Evolutionary conservation across 164 flowering plant species (phyloP).

Genomic region (Houttuynia cordata): DNA sequence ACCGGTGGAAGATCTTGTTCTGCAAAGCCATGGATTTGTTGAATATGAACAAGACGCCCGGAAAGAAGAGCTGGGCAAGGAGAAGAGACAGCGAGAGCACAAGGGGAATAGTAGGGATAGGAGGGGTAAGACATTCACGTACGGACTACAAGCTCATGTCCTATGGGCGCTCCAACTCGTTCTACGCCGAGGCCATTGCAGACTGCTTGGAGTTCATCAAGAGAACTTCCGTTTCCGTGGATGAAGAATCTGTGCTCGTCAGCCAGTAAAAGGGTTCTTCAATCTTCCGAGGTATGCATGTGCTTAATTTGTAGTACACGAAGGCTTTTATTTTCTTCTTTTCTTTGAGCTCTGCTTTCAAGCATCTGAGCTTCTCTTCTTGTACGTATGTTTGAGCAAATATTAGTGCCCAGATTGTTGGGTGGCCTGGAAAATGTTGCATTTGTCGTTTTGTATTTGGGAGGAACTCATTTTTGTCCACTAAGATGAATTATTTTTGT

Average conservation of each 20-base stretch:
- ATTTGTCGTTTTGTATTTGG: too few relatives aligned
- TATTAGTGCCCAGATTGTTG: too few relatives aligned
- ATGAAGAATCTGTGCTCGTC: constrained; percentile 3
- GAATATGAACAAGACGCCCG: constrained; percentile 8
- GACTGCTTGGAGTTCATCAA: constrained; percentile 80
- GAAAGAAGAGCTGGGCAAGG: constrained; percentile 1
- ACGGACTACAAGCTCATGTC: constrained; percentile 17
- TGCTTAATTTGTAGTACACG: too few relatives aligned
- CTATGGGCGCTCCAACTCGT: constrained; percentile 41
- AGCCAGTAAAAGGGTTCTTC: neutral
- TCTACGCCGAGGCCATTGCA: constrained; percentile 65
- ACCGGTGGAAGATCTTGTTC: constrained; percentile 24
- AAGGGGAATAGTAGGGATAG: constrained; percentile 4
- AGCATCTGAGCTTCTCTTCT: neutral
- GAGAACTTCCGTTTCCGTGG: constrained; percentile 29
- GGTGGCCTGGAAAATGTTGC: too few relatives aligned
- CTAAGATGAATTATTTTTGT: too few relatives aligned
- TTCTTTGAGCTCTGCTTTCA: neutral
- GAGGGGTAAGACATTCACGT: neutral
- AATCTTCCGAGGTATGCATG: neutral
- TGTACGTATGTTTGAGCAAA: too few relatives aligned
- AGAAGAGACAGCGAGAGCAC: constrained; percentile 1
- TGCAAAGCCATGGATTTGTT: constrained; percentile 14
- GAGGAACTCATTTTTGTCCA: too few relatives aligned
- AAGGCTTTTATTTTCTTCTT: too few relatives aligned